Evolutionary conservation across 208 protist species (phyloP).

Genomic region (Trypanosoma boissoni): DNA sequence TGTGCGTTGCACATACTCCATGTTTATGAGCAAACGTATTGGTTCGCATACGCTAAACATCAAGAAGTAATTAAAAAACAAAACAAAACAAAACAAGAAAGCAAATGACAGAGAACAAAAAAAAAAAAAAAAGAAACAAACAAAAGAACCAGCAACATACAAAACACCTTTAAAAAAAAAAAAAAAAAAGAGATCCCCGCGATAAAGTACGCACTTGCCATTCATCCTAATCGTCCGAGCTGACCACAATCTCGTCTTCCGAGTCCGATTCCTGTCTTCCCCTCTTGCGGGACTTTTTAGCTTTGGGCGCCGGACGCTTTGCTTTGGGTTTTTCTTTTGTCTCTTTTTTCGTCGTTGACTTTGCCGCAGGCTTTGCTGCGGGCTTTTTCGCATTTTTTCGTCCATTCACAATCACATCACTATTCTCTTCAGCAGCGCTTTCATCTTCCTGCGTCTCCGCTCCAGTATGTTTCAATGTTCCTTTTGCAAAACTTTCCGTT

Average conservation of each 20-base stretch:
- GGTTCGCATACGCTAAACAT: too few species aligned
- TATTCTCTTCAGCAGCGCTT: conserved; percentile 20
- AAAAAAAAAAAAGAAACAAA: conserved; percentile 9
- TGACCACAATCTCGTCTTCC: conserved; percentile 23
- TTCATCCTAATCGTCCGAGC: conserved; percentile 23
- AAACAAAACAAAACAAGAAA: not conserved
- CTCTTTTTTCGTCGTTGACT: conserved; percentile 34
- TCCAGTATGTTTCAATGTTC: conserved; percentile 35
- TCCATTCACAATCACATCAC: conserved; percentile 10
- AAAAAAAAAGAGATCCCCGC: not conserved
- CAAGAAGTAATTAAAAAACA: too few species aligned
- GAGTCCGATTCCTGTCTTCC: conserved; percentile 21
- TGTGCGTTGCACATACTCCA: too few species aligned
- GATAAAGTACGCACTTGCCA: not conserved
- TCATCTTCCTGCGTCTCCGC: conserved; percentile 7
- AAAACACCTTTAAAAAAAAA: not conserved
- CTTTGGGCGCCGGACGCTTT: conserved; percentile 15
- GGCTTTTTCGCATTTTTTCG: conserved; percentile 18
- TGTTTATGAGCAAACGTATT: too few species aligned
- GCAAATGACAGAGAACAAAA: conserved; percentile 3
- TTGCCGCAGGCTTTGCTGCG: conserved; percentile 25
- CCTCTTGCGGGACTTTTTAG: conserved; percentile 15
- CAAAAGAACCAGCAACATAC: not conserved
- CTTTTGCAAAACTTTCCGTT: conserved; percentile 65
- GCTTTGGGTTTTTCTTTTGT: conserved; percentile 18